phyloP scores from a whole-genome alignment of 2,329 filamentous ascomycete species.

The Colletotrichum nymphaeae region DNA sequence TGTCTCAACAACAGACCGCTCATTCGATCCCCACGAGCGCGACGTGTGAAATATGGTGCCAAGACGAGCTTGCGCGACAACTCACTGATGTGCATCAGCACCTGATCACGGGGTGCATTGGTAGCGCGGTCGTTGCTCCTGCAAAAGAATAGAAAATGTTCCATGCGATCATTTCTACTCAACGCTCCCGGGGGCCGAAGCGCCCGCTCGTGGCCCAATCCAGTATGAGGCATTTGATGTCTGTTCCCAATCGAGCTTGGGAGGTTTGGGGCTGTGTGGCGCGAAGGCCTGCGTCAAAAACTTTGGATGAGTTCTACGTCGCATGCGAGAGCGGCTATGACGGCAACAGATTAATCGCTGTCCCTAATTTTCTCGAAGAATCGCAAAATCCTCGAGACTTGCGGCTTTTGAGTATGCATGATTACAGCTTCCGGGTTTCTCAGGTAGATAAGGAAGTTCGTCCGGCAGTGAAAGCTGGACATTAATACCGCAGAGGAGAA shows the following conservation, averaged over 20 bases:
- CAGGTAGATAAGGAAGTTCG: background rate
- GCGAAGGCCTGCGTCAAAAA: background rate
- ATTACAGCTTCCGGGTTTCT: background rate
- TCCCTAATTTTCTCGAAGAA: background rate
- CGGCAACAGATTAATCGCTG: background rate
- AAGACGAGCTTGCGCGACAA: background rate
- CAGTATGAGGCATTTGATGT: constrained; percentile 21
- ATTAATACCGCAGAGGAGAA: background rate
- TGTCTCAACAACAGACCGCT: background rate
- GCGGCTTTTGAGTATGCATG: background rate
- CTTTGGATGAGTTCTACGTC: constrained; percentile 8
- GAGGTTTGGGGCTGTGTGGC: background rate
- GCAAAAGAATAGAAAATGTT: background rate
- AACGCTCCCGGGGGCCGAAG: background rate
- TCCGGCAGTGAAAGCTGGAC: background rate
- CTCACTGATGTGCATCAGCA: background rate
- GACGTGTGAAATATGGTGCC: background rate
- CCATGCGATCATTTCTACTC: background rate
- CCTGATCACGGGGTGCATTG: background rate
- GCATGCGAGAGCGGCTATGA: constrained; percentile 21
- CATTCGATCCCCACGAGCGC: background rate
- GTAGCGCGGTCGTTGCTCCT: background rate
- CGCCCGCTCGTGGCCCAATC: background rate
- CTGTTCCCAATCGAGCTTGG: background rate
- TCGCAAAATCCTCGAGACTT: background rate